Percentiles rank a stretch among this genome's conserved stretches.
Conservation (phyloP, 495 filamentous ascomycete genomes). For the Xylaria nigripes region DNA sequence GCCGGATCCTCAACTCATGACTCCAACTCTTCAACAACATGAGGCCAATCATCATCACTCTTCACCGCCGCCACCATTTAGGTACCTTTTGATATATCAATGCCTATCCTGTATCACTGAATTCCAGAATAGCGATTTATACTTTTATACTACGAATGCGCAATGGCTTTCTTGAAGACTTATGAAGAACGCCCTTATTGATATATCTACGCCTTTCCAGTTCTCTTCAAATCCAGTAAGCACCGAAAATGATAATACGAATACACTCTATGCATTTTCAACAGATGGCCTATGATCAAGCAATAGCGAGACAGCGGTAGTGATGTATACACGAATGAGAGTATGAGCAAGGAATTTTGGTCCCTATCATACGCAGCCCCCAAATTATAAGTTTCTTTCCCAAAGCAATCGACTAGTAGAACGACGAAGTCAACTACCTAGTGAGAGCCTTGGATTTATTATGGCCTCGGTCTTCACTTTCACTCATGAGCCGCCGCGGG, state of each 20-base stretch:
- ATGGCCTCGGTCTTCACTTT: slow-evolving; percentile 98
- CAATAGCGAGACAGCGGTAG: slow-evolving; percentile 19
- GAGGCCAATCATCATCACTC: background rate
- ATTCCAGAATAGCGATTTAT: background rate
- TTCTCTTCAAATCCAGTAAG: background rate
- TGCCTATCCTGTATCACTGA: background rate
- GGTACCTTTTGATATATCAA: too few species aligned
- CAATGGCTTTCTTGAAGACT: slow-evolving; percentile 14
- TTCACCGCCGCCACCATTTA: background rate
- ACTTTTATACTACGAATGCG: background rate
- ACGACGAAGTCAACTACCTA: background rate
- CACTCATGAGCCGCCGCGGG: slow-evolving; percentile 76
- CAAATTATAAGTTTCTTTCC: background rate
- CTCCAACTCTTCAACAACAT: slow-evolving; percentile 5
- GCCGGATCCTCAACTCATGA: background rate
- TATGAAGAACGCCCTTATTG: slow-evolving; percentile 4
- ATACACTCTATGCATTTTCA: slow-evolving; percentile 33
- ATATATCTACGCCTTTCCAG: background rate
- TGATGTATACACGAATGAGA: slow-evolving; percentile 6
- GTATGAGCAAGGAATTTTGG: slow-evolving; percentile 10
- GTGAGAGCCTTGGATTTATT: background rate
- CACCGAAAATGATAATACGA: slow-evolving; percentile 54
- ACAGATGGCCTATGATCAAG: slow-evolving; percentile 22
- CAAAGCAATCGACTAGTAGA: background rate
- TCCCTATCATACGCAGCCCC: background rate